phyloP scores from a whole-genome alignment of 805 yeast genomes.

The Starmerella vaccinii region DNA sequence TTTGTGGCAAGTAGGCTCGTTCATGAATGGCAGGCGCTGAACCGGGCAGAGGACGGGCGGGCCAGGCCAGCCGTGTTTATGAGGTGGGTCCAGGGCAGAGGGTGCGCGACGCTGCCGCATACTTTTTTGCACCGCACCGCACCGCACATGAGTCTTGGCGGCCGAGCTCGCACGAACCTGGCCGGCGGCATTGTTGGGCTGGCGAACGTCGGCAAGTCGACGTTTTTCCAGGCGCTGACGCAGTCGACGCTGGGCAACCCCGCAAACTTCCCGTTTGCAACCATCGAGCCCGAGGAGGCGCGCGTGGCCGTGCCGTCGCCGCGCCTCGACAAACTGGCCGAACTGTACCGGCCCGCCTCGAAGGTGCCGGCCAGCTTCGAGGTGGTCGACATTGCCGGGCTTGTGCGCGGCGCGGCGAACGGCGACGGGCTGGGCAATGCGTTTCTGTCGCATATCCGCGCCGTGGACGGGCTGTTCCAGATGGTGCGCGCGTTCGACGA shows the following conservation, averaged over 20 bases:
- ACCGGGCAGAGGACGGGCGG: too few species aligned
- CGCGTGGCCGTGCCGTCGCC: constrained; percentile 43
- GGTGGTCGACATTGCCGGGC: constrained; percentile 60
- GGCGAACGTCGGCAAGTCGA: constrained; percentile 57
- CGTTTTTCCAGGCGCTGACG: constrained; percentile 53
- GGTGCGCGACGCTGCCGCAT: background rate
- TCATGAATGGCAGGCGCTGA: too few species aligned
- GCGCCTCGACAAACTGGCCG: constrained; percentile 40
- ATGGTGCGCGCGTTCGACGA: constrained; percentile 57
- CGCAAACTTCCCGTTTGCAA: constrained; percentile 63
- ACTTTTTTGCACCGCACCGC: background rate
- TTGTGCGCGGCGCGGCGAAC: constrained; percentile 50
- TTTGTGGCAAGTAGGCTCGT: too few species aligned
- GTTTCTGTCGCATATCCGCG: constrained; percentile 55
- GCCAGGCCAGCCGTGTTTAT: background rate
- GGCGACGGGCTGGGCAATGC: constrained; percentile 72
- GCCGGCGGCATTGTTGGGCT: constrained; percentile 46
- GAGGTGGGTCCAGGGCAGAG: too few species aligned
- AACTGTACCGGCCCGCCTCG: constrained; percentile 41
- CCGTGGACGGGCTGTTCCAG: constrained; percentile 63
- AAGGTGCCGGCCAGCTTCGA: constrained; percentile 47
- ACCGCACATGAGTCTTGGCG: constrained; percentile 7
- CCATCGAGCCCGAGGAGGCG: constrained; percentile 64
- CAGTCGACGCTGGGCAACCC: constrained; percentile 53
- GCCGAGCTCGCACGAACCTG: constrained; percentile 23